Evolutionary conservation across 768 basidiomycete genomes (phyloP).

Genomic region (Lentinula sp.): DNA sequence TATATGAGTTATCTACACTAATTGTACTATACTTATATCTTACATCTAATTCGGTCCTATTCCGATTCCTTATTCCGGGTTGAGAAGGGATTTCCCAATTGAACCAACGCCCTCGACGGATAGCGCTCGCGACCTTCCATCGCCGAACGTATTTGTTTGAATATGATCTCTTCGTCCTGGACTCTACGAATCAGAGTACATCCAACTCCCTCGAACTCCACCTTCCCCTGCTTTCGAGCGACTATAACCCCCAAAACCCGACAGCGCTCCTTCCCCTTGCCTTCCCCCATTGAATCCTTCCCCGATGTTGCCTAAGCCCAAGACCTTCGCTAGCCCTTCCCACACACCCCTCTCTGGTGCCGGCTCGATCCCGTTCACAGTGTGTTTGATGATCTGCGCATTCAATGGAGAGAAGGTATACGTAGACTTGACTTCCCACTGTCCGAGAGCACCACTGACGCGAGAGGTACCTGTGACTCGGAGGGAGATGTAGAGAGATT

Average conservation of each 20-base stretch:
- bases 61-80: too few relatives aligned
- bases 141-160: too few relatives aligned
- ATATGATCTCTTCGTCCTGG: too few relatives aligned
- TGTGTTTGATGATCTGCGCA: neutral
- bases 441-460: neutral
- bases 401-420: neutral
- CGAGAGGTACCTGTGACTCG: neutral
- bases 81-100: too few relatives aligned
- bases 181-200: too few relatives aligned
- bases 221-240: too few relatives aligned
- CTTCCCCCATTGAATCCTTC: neutral
- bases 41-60: too few relatives aligned
- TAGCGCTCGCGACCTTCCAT: too few relatives aligned
- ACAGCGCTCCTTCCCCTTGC: neutral
- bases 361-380: conserved; percentile 3
- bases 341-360: conserved; percentile 1
- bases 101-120: too few relatives aligned
- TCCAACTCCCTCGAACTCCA: too few relatives aligned
- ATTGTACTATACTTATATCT: too few relatives aligned
- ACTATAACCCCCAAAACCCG: neutral
- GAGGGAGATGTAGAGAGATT: conserved; percentile 1
- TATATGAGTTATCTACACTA: too few relatives aligned
- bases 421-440: conserved; percentile 4
- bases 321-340: neutral
- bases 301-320: neutral